Conservation (phyloP, 306 rosid species). For the Ochetophila trinervis region DNA sequence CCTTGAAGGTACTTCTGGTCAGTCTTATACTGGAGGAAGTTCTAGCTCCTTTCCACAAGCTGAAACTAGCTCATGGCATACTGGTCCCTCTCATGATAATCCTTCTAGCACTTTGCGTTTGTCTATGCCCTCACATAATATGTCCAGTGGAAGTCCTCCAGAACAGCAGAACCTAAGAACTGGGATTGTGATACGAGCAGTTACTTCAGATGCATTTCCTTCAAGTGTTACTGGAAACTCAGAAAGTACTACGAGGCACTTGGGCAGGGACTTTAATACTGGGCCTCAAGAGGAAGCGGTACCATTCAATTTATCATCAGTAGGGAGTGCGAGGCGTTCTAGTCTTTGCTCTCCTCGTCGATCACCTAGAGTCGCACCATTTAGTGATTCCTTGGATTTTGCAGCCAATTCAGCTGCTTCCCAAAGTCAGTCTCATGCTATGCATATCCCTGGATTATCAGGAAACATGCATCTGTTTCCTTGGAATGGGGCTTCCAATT, state of each 20-base stretch:
- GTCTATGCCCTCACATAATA: slow-evolving; percentile 38
- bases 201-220: slow-evolving; percentile 48
- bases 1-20: slow-evolving; percentile 69
- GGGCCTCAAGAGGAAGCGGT: slow-evolving; percentile 52
- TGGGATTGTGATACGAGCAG: slow-evolving; percentile 40
- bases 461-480: slow-evolving; percentile 37
- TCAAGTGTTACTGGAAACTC: slow-evolving; percentile 35
- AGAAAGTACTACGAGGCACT: slow-evolving; percentile 42
- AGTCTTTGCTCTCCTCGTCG: slow-evolving; percentile 37
- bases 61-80: slow-evolving; percentile 47
- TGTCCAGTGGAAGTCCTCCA: slow-evolving; percentile 39
- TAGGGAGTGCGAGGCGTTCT: slow-evolving; percentile 41
- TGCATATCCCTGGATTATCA: slow-evolving; percentile 27
- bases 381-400: slow-evolving; percentile 45
- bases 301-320: slow-evolving; percentile 48
- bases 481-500: slow-evolving; percentile 54
- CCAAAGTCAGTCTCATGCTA: slow-evolving; percentile 42
- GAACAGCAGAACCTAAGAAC: slow-evolving; percentile 46
- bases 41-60: slow-evolving; percentile 54
- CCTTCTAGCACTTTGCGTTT: slow-evolving; percentile 50
- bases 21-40: slow-evolving; percentile 53
- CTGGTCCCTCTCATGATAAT: slow-evolving; percentile 35
- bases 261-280: slow-evolving; percentile 38
- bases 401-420: slow-evolving; percentile 45
- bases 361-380: slow-evolving; percentile 32